phyloP scores from a whole-genome alignment of 306 rosid genomes.

The Corylus heterophylla region DNA sequence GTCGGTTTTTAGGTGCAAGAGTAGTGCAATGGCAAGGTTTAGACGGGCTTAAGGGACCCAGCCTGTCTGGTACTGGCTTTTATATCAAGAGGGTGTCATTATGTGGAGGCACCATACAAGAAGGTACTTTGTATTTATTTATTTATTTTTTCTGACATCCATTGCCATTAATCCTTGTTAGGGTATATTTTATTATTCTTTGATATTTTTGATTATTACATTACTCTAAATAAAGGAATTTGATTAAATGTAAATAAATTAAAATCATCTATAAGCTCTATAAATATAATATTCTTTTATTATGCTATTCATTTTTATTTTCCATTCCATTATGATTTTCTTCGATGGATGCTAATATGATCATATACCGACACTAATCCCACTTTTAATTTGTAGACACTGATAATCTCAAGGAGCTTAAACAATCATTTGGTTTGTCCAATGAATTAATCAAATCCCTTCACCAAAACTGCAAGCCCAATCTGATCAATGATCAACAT shows the following conservation, averaged over 20 bases:
- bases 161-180: too few relatives aligned
- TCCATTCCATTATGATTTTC: neutral
- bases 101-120: conserved; percentile 24
- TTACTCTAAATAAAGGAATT: too few relatives aligned
- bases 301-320: too few relatives aligned
- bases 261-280: too few relatives aligned
- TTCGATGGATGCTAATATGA: neutral
- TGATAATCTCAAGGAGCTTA: conserved; percentile 34
- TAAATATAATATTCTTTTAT: too few relatives aligned
- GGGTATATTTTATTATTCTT: too few relatives aligned
- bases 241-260: too few relatives aligned
- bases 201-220: too few relatives aligned
- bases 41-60: conserved; percentile 67
- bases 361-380: neutral
- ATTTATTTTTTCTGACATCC: neutral
- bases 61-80: conserved; percentile 58
- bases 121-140: conserved; percentile 38
- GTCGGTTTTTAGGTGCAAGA: conserved; percentile 32
- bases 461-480: conserved; percentile 18
- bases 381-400: conserved; percentile 31
- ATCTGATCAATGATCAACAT: conserved; percentile 2
- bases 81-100: conserved; percentile 54
- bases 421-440: conserved; percentile 50
- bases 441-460: conserved; percentile 56
- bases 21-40: conserved; percentile 51